Percentiles rank a stretch among this genome's conserved stretches.
Evolutionary conservation across 345 rosid genomes (phyloP).

Genomic region (Litchi chinensis): DNA sequence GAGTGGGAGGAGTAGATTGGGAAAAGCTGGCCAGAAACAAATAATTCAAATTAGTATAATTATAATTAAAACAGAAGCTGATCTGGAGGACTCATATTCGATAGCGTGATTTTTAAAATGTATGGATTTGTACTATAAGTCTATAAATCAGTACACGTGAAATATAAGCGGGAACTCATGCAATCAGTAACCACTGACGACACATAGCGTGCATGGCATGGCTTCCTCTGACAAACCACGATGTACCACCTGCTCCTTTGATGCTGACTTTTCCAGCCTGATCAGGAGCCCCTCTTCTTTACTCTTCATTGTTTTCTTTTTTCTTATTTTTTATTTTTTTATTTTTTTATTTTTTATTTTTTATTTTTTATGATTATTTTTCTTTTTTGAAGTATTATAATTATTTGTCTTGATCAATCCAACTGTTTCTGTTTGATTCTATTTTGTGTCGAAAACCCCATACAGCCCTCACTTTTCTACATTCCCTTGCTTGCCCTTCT

Average conservation of each 20-base stretch:
- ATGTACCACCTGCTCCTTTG: slow-evolving; percentile 36
- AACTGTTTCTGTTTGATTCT: background rate
- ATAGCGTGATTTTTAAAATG: background rate
- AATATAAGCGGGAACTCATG: slow-evolving; percentile 26
- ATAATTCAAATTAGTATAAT: background rate
- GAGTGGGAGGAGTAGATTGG: slow-evolving; percentile 7
- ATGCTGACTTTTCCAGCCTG: slow-evolving; percentile 19
- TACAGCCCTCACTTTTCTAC: background rate
- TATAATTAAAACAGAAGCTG: background rate
- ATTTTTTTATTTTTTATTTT: no score
- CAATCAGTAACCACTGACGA: slow-evolving; percentile 31
- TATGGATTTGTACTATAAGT: background rate
- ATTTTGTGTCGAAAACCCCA: background rate
- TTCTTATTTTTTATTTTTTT: no score
- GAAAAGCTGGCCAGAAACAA: slow-evolving; percentile 16
- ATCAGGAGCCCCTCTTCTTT: background rate
- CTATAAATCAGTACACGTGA: slow-evolving; percentile 3
- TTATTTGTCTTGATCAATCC: background rate
- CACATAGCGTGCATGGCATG: slow-evolving; percentile 52
- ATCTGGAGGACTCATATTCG: slow-evolving; percentile 9
- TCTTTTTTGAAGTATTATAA: no score
- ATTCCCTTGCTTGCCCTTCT: background rate
- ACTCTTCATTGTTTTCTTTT: no score
- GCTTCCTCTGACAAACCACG: slow-evolving; percentile 29
- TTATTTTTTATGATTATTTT: no score